Evolutionary conservation across 164 flowering plant species (phyloP).

Genomic region (Buxus sempervirens): DNA sequence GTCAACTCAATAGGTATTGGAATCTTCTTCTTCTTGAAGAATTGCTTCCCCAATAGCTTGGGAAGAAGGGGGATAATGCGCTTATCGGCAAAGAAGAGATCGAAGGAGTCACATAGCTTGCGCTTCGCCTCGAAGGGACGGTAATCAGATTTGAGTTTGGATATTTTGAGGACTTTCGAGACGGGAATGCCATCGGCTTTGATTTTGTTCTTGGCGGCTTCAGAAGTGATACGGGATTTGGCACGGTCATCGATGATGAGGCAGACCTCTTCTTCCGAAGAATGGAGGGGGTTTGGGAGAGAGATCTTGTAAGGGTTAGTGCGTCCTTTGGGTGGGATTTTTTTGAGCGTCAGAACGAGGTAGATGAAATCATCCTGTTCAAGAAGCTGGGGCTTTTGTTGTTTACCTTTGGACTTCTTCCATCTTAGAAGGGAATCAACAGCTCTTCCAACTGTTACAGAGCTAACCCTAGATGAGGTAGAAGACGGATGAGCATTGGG

Average conservation of each 20-base stretch:
- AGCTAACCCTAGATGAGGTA: conserved; percentile 10
- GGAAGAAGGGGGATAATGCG: conserved; percentile 59
- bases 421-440: conserved; percentile 59
- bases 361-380: conserved; percentile 68
- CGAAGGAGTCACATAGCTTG: conserved; percentile 52
- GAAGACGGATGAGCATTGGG: background rate
- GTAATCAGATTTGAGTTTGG: conserved; percentile 40
- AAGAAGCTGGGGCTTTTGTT: conserved; percentile 53
- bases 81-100: conserved; percentile 61
- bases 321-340: conserved; percentile 58
- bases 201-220: conserved; percentile 46
- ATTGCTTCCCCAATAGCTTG: conserved; percentile 66
- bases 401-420: conserved; percentile 34
- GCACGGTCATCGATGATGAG: conserved; percentile 69
- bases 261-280: conserved; percentile 44
- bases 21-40: conserved; percentile 80
- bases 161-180: conserved; percentile 33
- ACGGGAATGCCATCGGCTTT: conserved; percentile 37
- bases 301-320: conserved; percentile 58
- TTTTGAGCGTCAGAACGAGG: conserved; percentile 66
- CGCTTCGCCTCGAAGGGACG: conserved; percentile 37
- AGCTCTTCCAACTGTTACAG: conserved; percentile 28
- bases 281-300: conserved; percentile 55
- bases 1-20: conserved; percentile 69
- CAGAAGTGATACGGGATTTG: conserved; percentile 40